Base-by-base conservation (phyloP, 2,329 filamentous ascomycete species). In the Paraconiothyrium sp. region DNA sequence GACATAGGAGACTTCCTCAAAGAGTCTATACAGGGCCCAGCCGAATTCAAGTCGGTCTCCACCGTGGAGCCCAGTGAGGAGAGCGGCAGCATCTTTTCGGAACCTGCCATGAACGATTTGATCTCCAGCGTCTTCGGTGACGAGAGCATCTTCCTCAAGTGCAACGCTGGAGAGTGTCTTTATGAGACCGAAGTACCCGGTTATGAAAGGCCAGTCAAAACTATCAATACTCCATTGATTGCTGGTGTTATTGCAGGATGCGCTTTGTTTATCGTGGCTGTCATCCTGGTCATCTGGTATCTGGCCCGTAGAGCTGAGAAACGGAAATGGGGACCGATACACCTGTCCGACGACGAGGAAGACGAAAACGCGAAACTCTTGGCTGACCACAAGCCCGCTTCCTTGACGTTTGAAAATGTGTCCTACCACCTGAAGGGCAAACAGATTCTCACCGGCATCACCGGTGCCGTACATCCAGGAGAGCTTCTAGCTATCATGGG, bases 401-500 rank as follows among this genome's bases (percentile, higher is more conserved):
- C 93, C 0, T 80, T 99, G 35, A 91, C 92, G 67, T 99, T 97
- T 70, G 89, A 96, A 60, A 90, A 96, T 62, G 91, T 99, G 3
- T 88, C 89, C 0, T 99, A 99, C 75, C 85, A 86, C 24, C 84
- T 99, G 41, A 97, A 96, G 67, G 93, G 93, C 43, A 97, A 92
- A 79, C 86, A 91, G 56, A 97, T 99, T 50, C 84, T 99, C 2
- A 85, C 86, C 16, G 88, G 87, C 14, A 90, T 99, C 37, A 89
- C 90, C 67, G 95, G 95, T 50, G 89, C 93, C 46, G 94, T 94
- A n/a, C 91, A 91, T 68, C 93, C 94, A 2, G 96, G 96, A n/a
- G 93, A 99, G 77, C 88, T 98, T 8, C 92, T 94, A 67, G 95
- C 95, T 9, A 97, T 99, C 72, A 99, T 99, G 94, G 95, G 95